Percentiles rank a stretch among this genome's conserved stretches.
Conservation (phyloP, 495 filamentous ascomycete species). For the Pyrenula massariospora region DNA sequence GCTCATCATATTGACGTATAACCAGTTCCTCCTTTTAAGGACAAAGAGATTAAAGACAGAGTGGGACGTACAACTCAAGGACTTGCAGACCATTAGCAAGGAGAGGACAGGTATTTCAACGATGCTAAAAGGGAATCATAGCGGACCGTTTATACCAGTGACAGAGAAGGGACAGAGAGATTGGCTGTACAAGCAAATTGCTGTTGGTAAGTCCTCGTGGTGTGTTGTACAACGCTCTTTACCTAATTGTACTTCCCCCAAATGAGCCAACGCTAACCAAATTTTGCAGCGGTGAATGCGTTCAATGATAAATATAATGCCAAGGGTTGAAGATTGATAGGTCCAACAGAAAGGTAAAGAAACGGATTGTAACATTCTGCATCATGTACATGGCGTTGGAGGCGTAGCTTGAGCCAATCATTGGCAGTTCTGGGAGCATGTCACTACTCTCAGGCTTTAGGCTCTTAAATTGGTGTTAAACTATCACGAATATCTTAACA, state of each 20-base stretch:
- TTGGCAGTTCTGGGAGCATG: too few relatives aligned
- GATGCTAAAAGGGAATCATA: slow-evolving; percentile 75
- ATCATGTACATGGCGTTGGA: too few relatives aligned
- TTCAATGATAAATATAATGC: slow-evolving; percentile 61
- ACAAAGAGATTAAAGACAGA: slow-evolving; percentile 73
- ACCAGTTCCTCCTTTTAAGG: slow-evolving; percentile 80
- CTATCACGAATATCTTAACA: too few relatives aligned
- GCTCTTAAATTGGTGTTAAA: too few relatives aligned
- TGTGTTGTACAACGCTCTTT: neutral
- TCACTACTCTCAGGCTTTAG: too few relatives aligned
- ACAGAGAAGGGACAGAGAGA: slow-evolving; percentile 77
- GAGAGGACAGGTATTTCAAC: slow-evolving; percentile 89
- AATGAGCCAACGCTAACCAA: neutral
- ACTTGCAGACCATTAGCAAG: slow-evolving; percentile 93
- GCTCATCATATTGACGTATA: slow-evolving; percentile 91
- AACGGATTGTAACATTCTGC: too few relatives aligned
- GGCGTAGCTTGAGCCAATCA: too few relatives aligned
- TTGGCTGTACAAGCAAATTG: slow-evolving; percentile 72
- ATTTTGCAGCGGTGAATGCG: slow-evolving; percentile 45
- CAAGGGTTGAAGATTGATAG: slow-evolving; percentile 44
- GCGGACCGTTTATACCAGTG: slow-evolving; percentile 91
- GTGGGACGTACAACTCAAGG: slow-evolving; percentile 92
- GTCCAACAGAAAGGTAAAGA: too few relatives aligned
- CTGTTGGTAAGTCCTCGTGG: slow-evolving; percentile 29
- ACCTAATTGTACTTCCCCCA: neutral